These are phyloP conservation scores for Pseudogymnoascus sp. DNA, from an alignment of 2,329 filamentous ascomycete genomes.

Conservation along the genomic window DNA sequence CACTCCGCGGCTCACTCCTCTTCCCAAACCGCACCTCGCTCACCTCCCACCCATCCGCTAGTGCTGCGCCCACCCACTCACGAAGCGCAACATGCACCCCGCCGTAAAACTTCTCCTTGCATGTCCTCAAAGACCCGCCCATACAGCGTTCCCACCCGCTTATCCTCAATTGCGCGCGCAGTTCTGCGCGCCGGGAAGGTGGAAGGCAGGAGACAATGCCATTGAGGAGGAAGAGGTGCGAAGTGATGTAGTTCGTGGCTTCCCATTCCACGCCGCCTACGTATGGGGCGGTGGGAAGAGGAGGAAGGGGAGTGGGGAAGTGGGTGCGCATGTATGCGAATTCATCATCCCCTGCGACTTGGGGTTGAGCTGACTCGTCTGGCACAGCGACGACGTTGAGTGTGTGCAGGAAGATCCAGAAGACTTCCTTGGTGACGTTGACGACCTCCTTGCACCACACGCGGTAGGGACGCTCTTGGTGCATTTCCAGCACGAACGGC, in stretches of 20 bases:
- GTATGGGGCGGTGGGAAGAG: slow-evolving; percentile 89
- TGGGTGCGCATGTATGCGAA: slow-evolving; percentile 59
- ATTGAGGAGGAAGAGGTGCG: slow-evolving; percentile 87
- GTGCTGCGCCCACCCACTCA: slow-evolving; percentile 82
- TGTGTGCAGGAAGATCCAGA: slow-evolving; percentile 97
- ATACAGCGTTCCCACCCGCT: slow-evolving; percentile 90
- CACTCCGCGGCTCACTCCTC: slow-evolving; percentile 40
- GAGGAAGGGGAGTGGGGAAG: slow-evolving; percentile 80
- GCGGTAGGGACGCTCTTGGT: slow-evolving; percentile 76
- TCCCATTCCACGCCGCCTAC: slow-evolving; percentile 98
- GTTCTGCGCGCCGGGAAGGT: slow-evolving; percentile 59
- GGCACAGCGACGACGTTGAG: slow-evolving; percentile 75
- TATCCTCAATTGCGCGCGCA: slow-evolving; percentile 70
- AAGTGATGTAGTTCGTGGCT: slow-evolving; percentile 90
- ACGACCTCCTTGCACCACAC: slow-evolving; percentile 90
- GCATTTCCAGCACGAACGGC: slow-evolving; percentile 84
- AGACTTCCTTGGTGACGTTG: slow-evolving; percentile 94
- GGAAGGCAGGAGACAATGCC: slow-evolving; percentile 78
- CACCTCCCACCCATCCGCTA: slow-evolving; percentile 82
- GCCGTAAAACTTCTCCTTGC: slow-evolving; percentile 97
- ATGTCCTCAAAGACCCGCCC: slow-evolving; percentile 74
- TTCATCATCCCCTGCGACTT: slow-evolving; percentile 23
- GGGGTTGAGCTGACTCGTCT: background rate
- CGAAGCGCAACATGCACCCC: slow-evolving; percentile 81
- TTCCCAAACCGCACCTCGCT: slow-evolving; percentile 71